These are phyloP conservation scores for Colletotrichum horii DNA, from an alignment of 2,329 filamentous ascomycete genomes.

Conservation along the genomic window DNA sequence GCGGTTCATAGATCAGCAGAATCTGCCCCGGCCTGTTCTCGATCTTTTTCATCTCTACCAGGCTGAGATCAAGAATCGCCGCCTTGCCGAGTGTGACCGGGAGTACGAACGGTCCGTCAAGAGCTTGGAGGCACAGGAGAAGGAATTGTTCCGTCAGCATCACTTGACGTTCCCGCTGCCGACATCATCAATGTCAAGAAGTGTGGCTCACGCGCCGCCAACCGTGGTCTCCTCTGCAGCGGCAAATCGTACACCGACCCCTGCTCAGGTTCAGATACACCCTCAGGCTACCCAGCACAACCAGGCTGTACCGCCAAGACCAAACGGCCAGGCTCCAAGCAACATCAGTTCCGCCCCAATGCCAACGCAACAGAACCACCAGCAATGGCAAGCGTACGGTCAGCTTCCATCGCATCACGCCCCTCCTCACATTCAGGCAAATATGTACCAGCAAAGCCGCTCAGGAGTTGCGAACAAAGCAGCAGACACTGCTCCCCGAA, in stretches of 20 bases:
- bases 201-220: background rate
- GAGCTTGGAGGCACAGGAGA: background rate
- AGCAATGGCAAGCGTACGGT: background rate
- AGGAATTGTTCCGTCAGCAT: background rate
- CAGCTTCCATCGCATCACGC: background rate
- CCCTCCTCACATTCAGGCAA: background rate
- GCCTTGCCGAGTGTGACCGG: background rate
- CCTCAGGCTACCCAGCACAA: background rate
- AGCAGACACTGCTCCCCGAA: background rate
- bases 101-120: background rate
- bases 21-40: background rate
- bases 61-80: conserved; percentile 1
- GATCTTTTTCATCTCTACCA: conserved; percentile 8
- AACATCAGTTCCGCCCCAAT: conserved; percentile 2
- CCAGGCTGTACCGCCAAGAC: background rate
- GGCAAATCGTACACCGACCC: background rate
- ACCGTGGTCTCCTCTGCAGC: background rate
- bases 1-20: background rate
- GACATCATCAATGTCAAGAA: background rate
- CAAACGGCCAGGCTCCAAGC: background rate
- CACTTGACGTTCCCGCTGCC: conserved; percentile 1
- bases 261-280: background rate
- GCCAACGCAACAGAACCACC: background rate
- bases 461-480: background rate
- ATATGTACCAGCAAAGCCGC: background rate